phyloP scores from a whole-genome alignment of 768 basidiomycete species.

The Pleurotus djamor region DNA sequence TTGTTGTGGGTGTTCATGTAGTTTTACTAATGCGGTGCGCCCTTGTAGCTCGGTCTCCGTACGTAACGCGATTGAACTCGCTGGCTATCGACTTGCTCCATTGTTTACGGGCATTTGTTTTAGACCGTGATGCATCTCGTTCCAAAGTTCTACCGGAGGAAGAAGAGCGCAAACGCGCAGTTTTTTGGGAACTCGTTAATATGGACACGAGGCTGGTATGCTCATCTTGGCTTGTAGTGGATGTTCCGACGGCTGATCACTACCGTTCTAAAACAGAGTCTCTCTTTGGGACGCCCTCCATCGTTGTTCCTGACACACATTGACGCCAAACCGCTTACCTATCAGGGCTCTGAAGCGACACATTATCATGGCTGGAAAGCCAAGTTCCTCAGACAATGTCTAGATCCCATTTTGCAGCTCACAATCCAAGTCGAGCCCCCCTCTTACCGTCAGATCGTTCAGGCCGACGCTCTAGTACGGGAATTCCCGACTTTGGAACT shows the following conservation, averaged over 20 bases:
- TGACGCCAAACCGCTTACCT: conserved; percentile 55
- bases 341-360: conserved; percentile 31
- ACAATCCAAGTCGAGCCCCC: conserved; percentile 52
- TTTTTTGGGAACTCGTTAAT: conserved; percentile 76
- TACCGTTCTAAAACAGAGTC: conserved; percentile 36
- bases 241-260: neutral
- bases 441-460: conserved; percentile 47
- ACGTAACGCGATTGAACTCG: conserved; percentile 22
- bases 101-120: conserved; percentile 11
- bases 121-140: conserved; percentile 68
- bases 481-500: conserved; percentile 52
- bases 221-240: conserved; percentile 11
- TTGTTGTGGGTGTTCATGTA: conserved; percentile 7
- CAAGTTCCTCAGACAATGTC: conserved; percentile 58
- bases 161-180: conserved; percentile 62
- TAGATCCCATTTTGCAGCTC: conserved; percentile 60
- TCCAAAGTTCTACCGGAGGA: conserved; percentile 71
- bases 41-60: conserved; percentile 64
- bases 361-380: conserved; percentile 75
- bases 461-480: conserved; percentile 52
- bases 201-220: conserved; percentile 66
- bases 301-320: conserved; percentile 66
- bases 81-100: neutral
- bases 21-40: conserved; percentile 29
- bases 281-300: conserved; percentile 71